Percentiles rank a stretch among this genome's conserved stretches.
Conservation (phyloP, 768 basidiomycete genomes). For the Leccinum obscurum region DNA sequence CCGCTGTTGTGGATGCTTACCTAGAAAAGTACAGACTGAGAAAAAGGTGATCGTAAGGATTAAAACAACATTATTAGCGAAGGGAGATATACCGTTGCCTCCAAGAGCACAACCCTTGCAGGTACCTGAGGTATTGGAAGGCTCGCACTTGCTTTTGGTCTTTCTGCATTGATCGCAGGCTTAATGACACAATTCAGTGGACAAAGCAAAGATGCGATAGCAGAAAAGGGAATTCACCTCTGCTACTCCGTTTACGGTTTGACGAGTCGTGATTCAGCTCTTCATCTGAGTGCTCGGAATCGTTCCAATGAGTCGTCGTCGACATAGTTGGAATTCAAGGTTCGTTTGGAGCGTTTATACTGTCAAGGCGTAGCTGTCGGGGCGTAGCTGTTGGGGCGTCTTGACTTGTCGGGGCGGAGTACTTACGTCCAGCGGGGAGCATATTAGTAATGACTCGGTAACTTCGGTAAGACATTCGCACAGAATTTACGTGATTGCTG, state of each 20-base stretch:
- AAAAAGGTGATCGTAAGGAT: slow-evolving; percentile 21
- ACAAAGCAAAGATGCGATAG: background rate
- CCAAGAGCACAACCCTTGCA: slow-evolving; percentile 66
- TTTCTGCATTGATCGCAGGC: slow-evolving; percentile 89
- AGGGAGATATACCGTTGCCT: slow-evolving; percentile 46
- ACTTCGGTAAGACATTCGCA: slow-evolving; percentile 20
- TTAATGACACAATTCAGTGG: slow-evolving; percentile 38
- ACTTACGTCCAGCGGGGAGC: no score
- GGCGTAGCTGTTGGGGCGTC: no score
- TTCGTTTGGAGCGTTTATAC: slow-evolving; percentile 5
- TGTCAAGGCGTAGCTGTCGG: background rate
- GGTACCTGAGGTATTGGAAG: slow-evolving; percentile 43
- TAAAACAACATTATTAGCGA: background rate
- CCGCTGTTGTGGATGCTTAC: slow-evolving; percentile 30
- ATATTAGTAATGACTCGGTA: slow-evolving; percentile 9
- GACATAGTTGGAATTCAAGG: slow-evolving; percentile 26
- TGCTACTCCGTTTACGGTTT: slow-evolving; percentile 61
- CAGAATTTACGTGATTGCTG: slow-evolving; percentile 5
- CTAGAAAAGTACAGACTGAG: slow-evolving; percentile 66
- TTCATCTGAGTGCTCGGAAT: slow-evolving; percentile 63
- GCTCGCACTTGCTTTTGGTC: slow-evolving; percentile 86
- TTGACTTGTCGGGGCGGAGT: background rate
- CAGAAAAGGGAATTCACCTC: slow-evolving; percentile 42
- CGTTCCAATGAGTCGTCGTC: slow-evolving; percentile 45
- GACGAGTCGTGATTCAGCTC: slow-evolving; percentile 45